Base-by-base conservation (phyloP, 2,329 filamentous ascomycete species). In the Atkinsonella hypoxylon region DNA sequence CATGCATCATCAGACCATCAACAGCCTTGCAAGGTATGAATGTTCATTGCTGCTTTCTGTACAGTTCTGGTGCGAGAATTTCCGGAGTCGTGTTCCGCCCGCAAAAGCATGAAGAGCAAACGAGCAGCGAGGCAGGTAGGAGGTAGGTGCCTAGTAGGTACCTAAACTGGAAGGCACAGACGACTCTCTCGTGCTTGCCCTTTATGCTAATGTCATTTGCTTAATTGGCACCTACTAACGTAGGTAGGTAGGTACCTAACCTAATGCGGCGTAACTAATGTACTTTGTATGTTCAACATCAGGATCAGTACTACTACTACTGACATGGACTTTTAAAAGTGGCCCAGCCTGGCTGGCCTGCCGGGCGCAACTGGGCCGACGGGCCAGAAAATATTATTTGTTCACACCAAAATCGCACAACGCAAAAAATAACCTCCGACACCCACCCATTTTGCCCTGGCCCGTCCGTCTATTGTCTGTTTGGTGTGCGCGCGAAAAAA, bases 391-490 rank as follows among this genome's bases (percentile, higher is more conserved):
- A 36, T 20, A 45, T 44, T 26, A 26, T 40, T 47, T 26, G 15
- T n/a, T 44, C 50, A 32, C 50, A 51, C 45, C 34, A 44, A 42
- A 48, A 48, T 42, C 38, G 12, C 38, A 48, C 10, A 46, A 46
- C 47, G 44, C 38, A 52, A 51, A 52, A 52, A 49, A 52, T 52
- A 52, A 52, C 41, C 50, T 49, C 50, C 50, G 46, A 36, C 46
- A 42, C 12, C 45, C 50, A 47, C 12, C 45, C 50, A 47, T 39
- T 48, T 51, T 42, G 50, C 50, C 50, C 49, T 46, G 44, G 31
- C 26, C 43, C 41, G 31, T 39, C 30, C 5, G 40, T 11, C 42
- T 48, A 15, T 49, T 43, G 40, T 11, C 42, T 48, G 9, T 49
- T 43, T 38, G 39, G 39, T 49, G 39, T 42, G 39, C 31, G 41